phyloP scores from a whole-genome alignment of 2,329 filamentous ascomycete genomes.

The Monosporascus ibericus region DNA sequence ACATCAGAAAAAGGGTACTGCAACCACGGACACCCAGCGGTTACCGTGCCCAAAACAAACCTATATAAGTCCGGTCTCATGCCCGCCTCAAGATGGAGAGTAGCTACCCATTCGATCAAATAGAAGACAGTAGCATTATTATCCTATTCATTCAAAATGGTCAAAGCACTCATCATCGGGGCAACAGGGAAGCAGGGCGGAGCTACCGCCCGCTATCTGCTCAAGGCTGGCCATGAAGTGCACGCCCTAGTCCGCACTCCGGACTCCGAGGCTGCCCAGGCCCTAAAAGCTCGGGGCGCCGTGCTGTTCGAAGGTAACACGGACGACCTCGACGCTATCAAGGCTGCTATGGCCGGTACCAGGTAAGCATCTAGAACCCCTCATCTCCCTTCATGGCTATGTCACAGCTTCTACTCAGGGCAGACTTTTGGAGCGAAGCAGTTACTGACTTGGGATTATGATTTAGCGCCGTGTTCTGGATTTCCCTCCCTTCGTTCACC shows the following conservation, averaged over 20 bases:
- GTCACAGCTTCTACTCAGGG: too few species aligned
- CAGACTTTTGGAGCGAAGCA: too few species aligned
- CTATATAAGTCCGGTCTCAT: neutral
- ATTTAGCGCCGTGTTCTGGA: slow-evolving; percentile 1
- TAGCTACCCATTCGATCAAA: too few species aligned
- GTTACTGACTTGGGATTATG: too few species aligned
- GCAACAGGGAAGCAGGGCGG: slow-evolving; percentile 13
- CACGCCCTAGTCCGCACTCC: slow-evolving; percentile 8
- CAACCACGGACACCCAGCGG: too few species aligned
- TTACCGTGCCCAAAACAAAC: too few species aligned
- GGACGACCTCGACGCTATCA: slow-evolving; percentile 5
- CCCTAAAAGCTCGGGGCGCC: slow-evolving; percentile 5
- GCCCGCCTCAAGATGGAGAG: neutral
- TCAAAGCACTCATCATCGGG: slow-evolving; percentile 11
- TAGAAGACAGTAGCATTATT: too few species aligned
- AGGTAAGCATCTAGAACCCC: neutral
- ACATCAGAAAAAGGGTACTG: too few species aligned
- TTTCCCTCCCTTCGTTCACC: slow-evolving; percentile 1
- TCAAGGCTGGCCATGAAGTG: slow-evolving; percentile 7
- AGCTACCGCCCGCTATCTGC: slow-evolving; percentile 7
- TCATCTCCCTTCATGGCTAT: too few species aligned
- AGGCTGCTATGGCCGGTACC: slow-evolving; percentile 6
- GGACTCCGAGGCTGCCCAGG: slow-evolving; percentile 4
- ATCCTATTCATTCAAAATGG: slow-evolving; percentile 4
- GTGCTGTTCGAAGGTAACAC: slow-evolving; percentile 10